Base-by-base conservation (phyloP, 257 asterid genomes). In the Solanum pinnatisectum region DNA sequence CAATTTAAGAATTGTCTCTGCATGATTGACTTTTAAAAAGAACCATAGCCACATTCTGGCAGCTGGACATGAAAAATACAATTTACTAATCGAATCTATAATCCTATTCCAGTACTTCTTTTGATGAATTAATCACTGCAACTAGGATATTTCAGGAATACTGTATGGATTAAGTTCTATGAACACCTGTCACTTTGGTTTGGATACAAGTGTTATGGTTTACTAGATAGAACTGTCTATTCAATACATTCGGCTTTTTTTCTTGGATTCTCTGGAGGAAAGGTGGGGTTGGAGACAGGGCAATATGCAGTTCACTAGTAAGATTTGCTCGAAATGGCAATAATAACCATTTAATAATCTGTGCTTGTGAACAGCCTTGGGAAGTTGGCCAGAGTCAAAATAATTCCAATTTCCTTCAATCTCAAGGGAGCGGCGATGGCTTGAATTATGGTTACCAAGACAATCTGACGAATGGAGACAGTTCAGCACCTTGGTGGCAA, bases 351-450 rank as follows among this genome's bases (percentile, higher is more conserved):
- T 36, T 39, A 52, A 42, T 42, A 25, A 71, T 52, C 88, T 4
- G 74, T 88, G 91, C 59, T 33, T 91, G 84, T 90, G 60, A 91
- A 83, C 93, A 96, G 99, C 99, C 99, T 63, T 97, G 99, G 99
- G 99, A 96, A 91, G 93, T 87, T 59, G 91, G 78, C 90, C 94
- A 90, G 87, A 56, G 93, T 86, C 96, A 92, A 92, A 91, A 86
- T 89, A 91, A 67, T 93, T 63, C 91, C 95, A 91, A 91, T 87
- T 87, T 90, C 25, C 78, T 78, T 88, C 94, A 85, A 36, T 46
- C 91, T 86, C 95, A 92, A 89, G 94, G 92, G 56, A 93, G 89
- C 77, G 87, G 68, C 88, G 90, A 90, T 52, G 86, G 84, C 78
- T 82, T 90, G 83, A 86, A 35, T 67, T 91, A 90, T 32, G 87